Evolutionary conservation across 2,329 filamentous ascomycete genomes (phyloP).

Genomic region (Alternaria atra): DNA sequence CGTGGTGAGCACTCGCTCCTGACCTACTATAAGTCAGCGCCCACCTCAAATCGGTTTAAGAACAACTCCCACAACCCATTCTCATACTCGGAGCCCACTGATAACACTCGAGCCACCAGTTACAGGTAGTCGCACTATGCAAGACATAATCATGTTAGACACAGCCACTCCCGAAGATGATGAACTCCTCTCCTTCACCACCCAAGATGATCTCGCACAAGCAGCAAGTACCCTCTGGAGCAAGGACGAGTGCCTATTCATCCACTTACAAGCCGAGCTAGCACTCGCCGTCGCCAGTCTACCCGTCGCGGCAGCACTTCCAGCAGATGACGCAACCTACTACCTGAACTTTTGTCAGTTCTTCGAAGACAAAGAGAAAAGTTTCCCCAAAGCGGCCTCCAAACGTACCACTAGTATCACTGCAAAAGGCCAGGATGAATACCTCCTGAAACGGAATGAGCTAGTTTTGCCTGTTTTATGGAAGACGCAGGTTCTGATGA

Average conservation of each 20-base stretch:
- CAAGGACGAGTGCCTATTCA: not conserved
- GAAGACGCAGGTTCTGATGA: not conserved
- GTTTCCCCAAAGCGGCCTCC: not conserved
- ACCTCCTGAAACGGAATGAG: not conserved
- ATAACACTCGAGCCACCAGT: fast-evolving
- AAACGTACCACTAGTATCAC: fast-evolving
- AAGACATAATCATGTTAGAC: not conserved
- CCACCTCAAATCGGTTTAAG: not conserved
- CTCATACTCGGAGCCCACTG: not conserved
- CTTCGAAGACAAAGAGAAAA: not conserved
- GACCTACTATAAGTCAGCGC: not conserved
- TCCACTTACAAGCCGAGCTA: not conserved
- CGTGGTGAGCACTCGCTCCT: not conserved
- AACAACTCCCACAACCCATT: not conserved
- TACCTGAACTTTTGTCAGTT: not conserved
- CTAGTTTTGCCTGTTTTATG: fast-evolving
- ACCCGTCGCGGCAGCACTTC: not conserved
- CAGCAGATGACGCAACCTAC: too few relatives aligned
- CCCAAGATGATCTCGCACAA: not conserved
- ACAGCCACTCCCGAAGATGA: too few relatives aligned
- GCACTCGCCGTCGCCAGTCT: not conserved
- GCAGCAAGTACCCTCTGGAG: not conserved
- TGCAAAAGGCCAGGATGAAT: not conserved
- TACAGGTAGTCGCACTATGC: not conserved
- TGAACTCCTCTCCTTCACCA: not conserved